These are phyloP conservation scores for Amauroascus verrucosus DNA, from an alignment of 2,329 filamentous ascomycete genomes.

Conservation along the genomic window DNA sequence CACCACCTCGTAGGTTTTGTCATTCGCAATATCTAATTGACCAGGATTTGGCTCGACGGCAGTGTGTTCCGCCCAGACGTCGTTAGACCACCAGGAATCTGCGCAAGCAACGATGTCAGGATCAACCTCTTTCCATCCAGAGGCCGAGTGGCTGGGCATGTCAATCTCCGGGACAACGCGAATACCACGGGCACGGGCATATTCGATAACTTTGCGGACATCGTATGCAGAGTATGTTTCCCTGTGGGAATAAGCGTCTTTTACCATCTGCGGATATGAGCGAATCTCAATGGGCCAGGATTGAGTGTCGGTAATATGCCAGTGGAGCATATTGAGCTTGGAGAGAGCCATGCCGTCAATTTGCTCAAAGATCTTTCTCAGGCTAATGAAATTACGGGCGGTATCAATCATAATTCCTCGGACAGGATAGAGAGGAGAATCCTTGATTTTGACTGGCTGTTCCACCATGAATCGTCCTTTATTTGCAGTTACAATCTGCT, in stretches of 20 bases:
- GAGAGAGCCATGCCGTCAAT: conserved; percentile 46
- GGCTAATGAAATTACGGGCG: conserved; percentile 45
- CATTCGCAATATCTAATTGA: conserved; percentile 47
- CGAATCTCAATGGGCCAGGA: conserved; percentile 46
- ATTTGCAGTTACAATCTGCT: conserved; percentile 44
- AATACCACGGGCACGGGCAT: conserved; percentile 47
- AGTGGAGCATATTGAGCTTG: conserved; percentile 50
- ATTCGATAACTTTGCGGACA: conserved; percentile 39
- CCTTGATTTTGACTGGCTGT: conserved; percentile 43
- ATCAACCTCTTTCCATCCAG: conserved; percentile 49
- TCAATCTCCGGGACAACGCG: conserved; percentile 53
- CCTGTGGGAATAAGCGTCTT: conserved; percentile 44
- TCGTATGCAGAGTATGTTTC: conserved; percentile 39
- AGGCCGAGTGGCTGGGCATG: conserved; percentile 50
- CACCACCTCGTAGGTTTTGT: conserved; percentile 47
- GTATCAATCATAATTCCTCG: conserved; percentile 48
- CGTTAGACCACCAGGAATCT: conserved; percentile 53
- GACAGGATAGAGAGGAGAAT: conserved; percentile 44
- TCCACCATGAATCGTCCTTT: conserved; percentile 40
- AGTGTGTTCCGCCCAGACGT: conserved; percentile 45
- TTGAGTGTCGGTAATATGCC: conserved; percentile 47
- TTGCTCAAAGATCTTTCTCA: conserved; percentile 45
- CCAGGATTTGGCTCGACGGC: conserved; percentile 49
- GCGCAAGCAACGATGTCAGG: conserved; percentile 47
- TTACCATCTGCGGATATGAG: conserved; percentile 43